Base-by-base conservation (phyloP, 2,329 filamentous ascomycete genomes). In the Calonectria multiphialidica region DNA sequence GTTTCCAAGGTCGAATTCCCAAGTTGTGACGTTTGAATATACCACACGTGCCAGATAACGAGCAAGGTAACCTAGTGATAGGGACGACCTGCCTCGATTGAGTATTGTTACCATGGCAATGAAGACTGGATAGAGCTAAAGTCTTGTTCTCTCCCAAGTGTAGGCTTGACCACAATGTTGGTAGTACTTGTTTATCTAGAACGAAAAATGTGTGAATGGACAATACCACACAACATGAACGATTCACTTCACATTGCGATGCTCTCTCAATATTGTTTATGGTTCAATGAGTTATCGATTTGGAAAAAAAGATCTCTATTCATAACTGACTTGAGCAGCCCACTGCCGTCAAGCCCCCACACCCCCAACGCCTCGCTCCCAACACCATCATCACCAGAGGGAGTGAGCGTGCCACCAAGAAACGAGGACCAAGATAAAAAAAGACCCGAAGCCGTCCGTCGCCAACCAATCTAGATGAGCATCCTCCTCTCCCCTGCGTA, bases 241-340 rank as follows among this genome's bases (percentile, higher is more conserved):
- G 23, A 23, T n/a, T 57, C n/a, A 37, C 33, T 21, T 57, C 53
- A 57, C 33, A 8, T 3, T 9, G 5, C 3, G 23, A 21, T 8
- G 16, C 15, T 15, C 35, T 7, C 15, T 16, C 10, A 15, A 5
- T 8, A 57, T 7, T 23, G n/a, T 23, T 21, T 12, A 35, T 57
- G 30, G 30, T 57, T 57, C 21, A 30, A 25, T n/a, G 66, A 62
- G 21, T 15, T n/a, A n/a, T 71, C 47, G 44, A 59, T 70, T 45
- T 71, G 25, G 55, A 28, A 25, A 61, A 35, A 44, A 55, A n/a
- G 37, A 62, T 66, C 35, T 66, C 68, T 66, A 66, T 55, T 62
- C 59, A 62, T 33, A 47, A 66, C 53, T n/a, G 63, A 55, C 63
- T 30, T 50, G 21, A 33, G 6, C 68, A 61, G 44, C 53, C 62